Conservation (phyloP, 169 alveolate species). For the Cryptosporidium meleagridis region DNA sequence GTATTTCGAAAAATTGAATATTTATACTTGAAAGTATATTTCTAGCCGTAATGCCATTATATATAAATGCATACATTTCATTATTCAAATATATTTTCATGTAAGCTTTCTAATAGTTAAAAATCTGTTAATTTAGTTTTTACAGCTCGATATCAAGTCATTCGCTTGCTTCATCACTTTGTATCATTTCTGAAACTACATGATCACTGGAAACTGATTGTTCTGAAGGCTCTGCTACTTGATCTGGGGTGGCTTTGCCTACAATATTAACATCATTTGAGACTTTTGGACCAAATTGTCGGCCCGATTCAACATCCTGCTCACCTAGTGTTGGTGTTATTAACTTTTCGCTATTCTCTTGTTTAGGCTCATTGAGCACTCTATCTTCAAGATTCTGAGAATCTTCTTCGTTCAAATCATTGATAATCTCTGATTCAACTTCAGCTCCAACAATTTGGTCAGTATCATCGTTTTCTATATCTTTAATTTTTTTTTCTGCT, state of each 20-base stretch:
- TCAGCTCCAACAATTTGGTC: neutral
- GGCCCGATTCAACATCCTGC: neutral
- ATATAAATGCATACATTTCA: neutral
- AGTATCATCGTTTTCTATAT: constrained; percentile 21
- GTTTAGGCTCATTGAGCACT: neutral
- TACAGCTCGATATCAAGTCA: neutral
- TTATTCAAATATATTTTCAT: neutral
- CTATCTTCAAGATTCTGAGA: neutral
- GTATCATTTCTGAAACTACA: constrained; percentile 23
- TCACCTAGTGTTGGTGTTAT: neutral
- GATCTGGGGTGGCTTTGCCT: neutral
- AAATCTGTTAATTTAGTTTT: neutral
- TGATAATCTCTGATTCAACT: constrained; percentile 1
- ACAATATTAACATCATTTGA: neutral
- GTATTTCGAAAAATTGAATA: constrained; percentile 10
- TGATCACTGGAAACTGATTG: neutral
- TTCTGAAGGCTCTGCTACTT: neutral
- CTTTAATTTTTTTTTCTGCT: neutral
- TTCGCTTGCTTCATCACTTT: constrained; percentile 4
- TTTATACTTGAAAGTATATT: neutral
- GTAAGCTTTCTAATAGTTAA: neutral
- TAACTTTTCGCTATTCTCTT: neutral
- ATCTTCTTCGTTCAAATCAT: neutral
- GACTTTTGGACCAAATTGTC: too few relatives aligned
- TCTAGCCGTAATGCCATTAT: neutral